A percentile compares a stretch with the other conserved stretches of the same genome.
Evolutionary conservation across 2,329 filamentous ascomycete genomes (phyloP).

Genomic region (Dactylellina haptotyla): DNA sequence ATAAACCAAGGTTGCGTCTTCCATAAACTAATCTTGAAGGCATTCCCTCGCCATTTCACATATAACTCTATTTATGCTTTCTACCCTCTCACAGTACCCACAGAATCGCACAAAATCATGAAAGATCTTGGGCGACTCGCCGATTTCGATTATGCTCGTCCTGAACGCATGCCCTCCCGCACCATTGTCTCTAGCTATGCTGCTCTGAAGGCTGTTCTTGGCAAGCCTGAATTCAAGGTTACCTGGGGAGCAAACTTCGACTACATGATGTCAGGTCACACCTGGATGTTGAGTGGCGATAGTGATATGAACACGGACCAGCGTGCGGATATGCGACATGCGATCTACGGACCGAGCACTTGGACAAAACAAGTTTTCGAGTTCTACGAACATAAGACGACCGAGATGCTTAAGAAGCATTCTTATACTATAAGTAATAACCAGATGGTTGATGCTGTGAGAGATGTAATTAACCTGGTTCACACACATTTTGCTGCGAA

Average conservation of each 20-base stretch:
- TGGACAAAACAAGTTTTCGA: slow-evolving; percentile 72
- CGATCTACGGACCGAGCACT: slow-evolving; percentile 69
- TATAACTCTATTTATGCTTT: slow-evolving; percentile 82
- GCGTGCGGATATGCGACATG: slow-evolving; percentile 67
- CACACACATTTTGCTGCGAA: slow-evolving; percentile 69
- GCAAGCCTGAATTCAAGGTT: slow-evolving; percentile 71
- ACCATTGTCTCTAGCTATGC: slow-evolving; percentile 71
- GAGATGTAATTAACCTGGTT: slow-evolving; percentile 68
- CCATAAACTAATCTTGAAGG: slow-evolving; percentile 82
- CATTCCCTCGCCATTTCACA: slow-evolving; percentile 83
- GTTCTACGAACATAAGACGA: slow-evolving; percentile 73
- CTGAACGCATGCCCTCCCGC: slow-evolving; percentile 67
- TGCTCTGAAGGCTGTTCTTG: slow-evolving; percentile 71
- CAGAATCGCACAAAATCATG: slow-evolving; percentile 78
- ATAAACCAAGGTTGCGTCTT: slow-evolving; percentile 84
- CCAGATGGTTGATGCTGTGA: slow-evolving; percentile 74
- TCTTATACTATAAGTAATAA: slow-evolving; percentile 71
- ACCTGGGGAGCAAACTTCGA: slow-evolving; percentile 73
- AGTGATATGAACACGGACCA: slow-evolving; percentile 65
- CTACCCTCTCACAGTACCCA: slow-evolving; percentile 76
- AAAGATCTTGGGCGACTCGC: slow-evolving; percentile 73
- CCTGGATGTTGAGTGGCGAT: slow-evolving; percentile 69
- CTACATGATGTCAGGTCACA: slow-evolving; percentile 70
- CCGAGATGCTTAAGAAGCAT: slow-evolving; percentile 72
- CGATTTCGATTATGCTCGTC: slow-evolving; percentile 73